Evolutionary conservation across 1,284 basidiomycete genomes (phyloP), one percentile per base, ranked within the genome.

Genomic region (Ganoderma lucidum): DNA sequence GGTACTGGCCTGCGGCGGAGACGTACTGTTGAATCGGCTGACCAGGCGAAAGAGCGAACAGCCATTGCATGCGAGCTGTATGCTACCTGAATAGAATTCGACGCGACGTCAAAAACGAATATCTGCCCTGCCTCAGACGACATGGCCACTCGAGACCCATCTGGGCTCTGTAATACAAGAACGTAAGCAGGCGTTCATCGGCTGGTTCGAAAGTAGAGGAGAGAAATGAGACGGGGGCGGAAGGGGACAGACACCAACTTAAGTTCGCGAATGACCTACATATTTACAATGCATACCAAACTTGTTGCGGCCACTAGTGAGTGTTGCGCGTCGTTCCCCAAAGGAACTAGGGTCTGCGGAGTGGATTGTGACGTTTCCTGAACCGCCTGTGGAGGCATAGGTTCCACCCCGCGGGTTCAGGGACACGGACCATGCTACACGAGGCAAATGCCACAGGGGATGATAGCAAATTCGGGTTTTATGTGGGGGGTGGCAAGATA

Each of bases 1-100:
- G 10, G 39, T 75, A 3, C 35, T 12, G 30, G 0, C 17, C 8
- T 4, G 30, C 14, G 6, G n/a, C 15, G 35, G 5, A 64, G 6
- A 28, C 81, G 65, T 70, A 87, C 89, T 74, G 90, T 87, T 10
- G 86, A 91, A 78, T 96, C 95, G 56, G 89, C 86, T 14, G 93
- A 94, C 95, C 95, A 97, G 8, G 93, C 86, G 6, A 96, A 79
- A 0, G 92, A 90, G 32, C 95, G 90, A 9, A 96, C 93, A 60
- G 90, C 86, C 90, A 95, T 94, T 12, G 93, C 94, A 78, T 97
- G 95, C 1, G 93, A 93, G 2, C 90, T 90, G 80, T 92, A 96
- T 1, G 91, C 93, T 3, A 87, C 84, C 0, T 85, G 80, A 44
- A 96, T 81, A 10, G 89, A 81, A 70, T 83, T 82, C 0, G 92